phyloP scores from a whole-genome alignment of 139 green algal genomes.

The Tetraselmis striata region DNA sequence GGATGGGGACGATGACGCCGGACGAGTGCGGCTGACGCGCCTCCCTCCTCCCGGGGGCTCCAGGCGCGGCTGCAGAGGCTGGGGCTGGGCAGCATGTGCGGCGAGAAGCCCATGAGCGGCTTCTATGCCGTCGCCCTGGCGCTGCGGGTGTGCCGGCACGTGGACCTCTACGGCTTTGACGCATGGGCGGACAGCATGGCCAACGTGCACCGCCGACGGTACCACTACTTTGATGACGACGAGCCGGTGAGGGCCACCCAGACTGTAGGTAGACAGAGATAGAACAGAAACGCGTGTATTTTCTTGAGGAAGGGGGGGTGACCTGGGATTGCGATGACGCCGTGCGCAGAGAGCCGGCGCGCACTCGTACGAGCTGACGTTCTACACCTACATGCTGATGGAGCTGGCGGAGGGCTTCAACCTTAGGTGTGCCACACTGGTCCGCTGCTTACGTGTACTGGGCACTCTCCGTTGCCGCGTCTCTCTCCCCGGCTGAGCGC shows the following conservation, averaged over 20 bases:
- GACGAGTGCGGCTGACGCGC: too few relatives aligned
- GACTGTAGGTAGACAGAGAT: too few relatives aligned
- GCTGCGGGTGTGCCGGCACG: background rate
- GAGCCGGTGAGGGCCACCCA: too few relatives aligned
- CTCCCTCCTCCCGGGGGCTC: too few relatives aligned
- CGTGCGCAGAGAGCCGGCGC: background rate
- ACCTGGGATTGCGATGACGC: too few relatives aligned
- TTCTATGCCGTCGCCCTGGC: background rate
- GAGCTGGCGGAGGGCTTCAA: background rate
- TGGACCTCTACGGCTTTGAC: background rate
- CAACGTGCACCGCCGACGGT: background rate
- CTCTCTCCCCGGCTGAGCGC: background rate
- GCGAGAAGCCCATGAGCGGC: background rate
- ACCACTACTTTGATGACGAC: background rate
- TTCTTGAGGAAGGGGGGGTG: too few relatives aligned
- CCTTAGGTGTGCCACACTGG: background rate
- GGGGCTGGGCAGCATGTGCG: background rate
- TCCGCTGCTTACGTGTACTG: background rate
- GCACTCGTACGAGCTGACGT: background rate
- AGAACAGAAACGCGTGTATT: too few relatives aligned
- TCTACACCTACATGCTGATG: background rate
- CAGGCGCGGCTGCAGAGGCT: background rate
- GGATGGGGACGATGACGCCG: too few relatives aligned
- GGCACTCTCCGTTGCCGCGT: background rate
- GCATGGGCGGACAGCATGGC: background rate